phyloP scores from a whole-genome alignment of 352 stramenopile species.

The Globisporangium canariense region DNA sequence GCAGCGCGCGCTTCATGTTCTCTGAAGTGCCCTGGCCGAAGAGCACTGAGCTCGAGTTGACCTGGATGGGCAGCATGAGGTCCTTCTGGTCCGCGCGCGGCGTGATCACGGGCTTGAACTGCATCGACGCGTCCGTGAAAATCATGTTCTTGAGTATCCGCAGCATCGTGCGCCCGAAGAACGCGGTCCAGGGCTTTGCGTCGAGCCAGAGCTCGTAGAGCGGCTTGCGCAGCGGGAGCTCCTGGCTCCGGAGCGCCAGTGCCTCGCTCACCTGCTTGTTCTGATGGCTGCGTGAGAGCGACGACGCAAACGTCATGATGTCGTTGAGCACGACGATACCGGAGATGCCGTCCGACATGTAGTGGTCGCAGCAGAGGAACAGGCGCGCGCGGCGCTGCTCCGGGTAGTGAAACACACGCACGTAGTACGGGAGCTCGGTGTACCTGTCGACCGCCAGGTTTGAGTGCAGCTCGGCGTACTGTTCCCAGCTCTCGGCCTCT shows the following conservation, averaged over 20 bases:
- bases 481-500: conserved; percentile 7
- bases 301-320: conserved; percentile 9
- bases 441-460: conserved; percentile 11
- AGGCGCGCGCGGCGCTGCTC: conserved; percentile 5
- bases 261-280: not conserved
- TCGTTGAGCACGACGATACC: conserved; percentile 13
- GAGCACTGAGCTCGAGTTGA: conserved; percentile 26
- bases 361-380: conserved; percentile 13
- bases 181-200: not conserved
- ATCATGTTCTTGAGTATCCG: too few relatives aligned
- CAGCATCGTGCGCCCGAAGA: too few relatives aligned
- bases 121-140: too few relatives aligned
- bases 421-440: conserved; percentile 9
- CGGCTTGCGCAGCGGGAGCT: conserved; percentile 8
- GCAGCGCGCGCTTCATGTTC: conserved; percentile 31
- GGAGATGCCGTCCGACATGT: conserved; percentile 11
- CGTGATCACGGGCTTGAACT: conserved; percentile 1
- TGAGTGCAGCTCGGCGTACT: conserved; percentile 8
- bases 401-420: conserved; percentile 10
- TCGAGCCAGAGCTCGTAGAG: conserved; percentile 13
- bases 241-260: not conserved
- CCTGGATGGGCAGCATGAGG: conserved; percentile 19
- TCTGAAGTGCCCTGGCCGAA: conserved; percentile 36
- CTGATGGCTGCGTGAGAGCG: conserved; percentile 5
- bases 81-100: conserved; percentile 28